Conservation (phyloP, 768 basidiomycete species). For the Daedaleopsis nitida region DNA sequence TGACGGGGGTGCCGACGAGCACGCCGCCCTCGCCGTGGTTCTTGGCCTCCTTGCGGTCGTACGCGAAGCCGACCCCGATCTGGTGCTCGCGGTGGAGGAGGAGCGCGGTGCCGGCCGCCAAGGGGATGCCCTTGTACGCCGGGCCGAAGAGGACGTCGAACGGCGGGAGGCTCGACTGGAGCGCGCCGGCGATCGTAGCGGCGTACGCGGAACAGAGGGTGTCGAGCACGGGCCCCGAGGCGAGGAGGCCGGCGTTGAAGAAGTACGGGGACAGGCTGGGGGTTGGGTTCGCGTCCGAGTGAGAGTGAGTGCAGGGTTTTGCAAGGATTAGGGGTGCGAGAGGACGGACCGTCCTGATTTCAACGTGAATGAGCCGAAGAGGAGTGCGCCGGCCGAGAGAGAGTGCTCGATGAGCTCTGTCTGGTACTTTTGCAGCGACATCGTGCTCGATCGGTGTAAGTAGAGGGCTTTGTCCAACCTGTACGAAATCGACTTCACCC, state of each 20-base stretch:
- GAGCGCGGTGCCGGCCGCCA: constrained; percentile 84
- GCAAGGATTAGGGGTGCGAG: constrained; percentile 7
- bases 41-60: constrained; percentile 95
- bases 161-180: constrained; percentile 38
- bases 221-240: constrained; percentile 78
- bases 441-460: neutral
- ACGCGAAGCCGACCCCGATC: constrained; percentile 78
- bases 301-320: constrained; percentile 4
- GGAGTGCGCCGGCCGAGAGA: constrained; percentile 72
- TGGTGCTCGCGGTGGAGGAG: constrained; percentile 67
- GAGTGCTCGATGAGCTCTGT: constrained; percentile 67
- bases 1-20: constrained; percentile 84
- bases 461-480: no score
- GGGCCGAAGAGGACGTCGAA: constrained; percentile 94
- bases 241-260: constrained; percentile 92
- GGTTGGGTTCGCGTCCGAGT: neutral
- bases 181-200: constrained; percentile 65
- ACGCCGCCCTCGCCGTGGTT: constrained; percentile 95
- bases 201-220: constrained; percentile 84
- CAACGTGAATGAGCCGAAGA: constrained; percentile 89
- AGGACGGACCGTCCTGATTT: constrained; percentile 88
- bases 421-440: constrained; percentile 52
- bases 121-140: constrained; percentile 95
- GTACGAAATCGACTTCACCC: no score
- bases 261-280: constrained; percentile 90